Conservation (phyloP, 495 filamentous ascomycete species). For the Lasiosphaeris hirsuta region DNA sequence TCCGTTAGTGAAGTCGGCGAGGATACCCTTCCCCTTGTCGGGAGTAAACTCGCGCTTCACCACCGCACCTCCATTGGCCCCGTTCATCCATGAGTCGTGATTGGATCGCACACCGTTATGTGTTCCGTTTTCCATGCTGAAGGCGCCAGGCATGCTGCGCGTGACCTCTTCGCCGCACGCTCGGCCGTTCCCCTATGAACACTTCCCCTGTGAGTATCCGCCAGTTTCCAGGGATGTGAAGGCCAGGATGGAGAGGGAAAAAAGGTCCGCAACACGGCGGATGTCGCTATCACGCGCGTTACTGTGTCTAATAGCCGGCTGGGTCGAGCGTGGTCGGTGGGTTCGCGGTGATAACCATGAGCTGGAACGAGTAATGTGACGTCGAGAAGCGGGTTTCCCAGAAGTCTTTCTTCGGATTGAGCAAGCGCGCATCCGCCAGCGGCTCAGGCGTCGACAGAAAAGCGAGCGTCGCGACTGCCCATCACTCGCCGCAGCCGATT, state of each 20-base stretch:
- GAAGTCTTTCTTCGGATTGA: slow-evolving; percentile 1
- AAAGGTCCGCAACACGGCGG: neutral
- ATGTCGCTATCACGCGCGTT: neutral
- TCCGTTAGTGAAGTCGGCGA: slow-evolving; percentile 27
- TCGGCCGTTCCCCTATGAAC: neutral
- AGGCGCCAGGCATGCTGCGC: slow-evolving; percentile 40
- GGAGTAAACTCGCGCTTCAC: slow-evolving; percentile 16
- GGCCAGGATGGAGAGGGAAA: neutral
- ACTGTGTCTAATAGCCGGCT: neutral
- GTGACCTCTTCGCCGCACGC: slow-evolving; percentile 7
- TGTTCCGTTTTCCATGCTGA: slow-evolving; percentile 52
- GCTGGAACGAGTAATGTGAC: neutral
- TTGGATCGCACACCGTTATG: slow-evolving; percentile 45
- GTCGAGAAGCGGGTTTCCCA: slow-evolving; percentile 1
- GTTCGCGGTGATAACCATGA: slow-evolving; percentile 2
- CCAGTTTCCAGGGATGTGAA: neutral
- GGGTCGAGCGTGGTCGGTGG: neutral
- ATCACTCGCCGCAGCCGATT: slow-evolving; percentile 11
- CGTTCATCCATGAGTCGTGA: slow-evolving; percentile 43
- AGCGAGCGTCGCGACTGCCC: slow-evolving; percentile 10
- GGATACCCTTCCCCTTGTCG: slow-evolving; percentile 25
- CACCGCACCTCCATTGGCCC: slow-evolving; percentile 33
- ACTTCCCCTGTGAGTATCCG: neutral
- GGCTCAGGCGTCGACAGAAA: slow-evolving; percentile 10
- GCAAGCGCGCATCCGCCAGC: slow-evolving; percentile 14